Evolutionary conservation across 2,329 filamentous ascomycete species (phyloP).

Genomic region (Coniochaeta ligniaria): DNA sequence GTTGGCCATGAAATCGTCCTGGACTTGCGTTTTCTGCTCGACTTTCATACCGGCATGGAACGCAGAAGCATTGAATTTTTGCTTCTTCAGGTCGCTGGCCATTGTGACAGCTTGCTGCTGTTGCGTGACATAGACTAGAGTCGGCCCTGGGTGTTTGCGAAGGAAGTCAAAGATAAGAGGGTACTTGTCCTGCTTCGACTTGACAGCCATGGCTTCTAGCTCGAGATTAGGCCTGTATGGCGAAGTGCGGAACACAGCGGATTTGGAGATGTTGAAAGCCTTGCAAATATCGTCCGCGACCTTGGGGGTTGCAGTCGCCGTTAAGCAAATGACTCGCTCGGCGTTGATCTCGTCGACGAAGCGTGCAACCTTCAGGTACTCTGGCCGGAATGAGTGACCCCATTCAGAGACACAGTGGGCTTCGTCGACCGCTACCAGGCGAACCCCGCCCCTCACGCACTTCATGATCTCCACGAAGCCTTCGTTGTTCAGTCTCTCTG

Average conservation of each 20-base stretch:
- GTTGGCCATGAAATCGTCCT: conserved; percentile 44
- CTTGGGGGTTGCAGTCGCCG: conserved; percentile 49
- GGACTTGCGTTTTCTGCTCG: conserved; percentile 34
- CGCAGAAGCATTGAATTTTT: conserved; percentile 32
- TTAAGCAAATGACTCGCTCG: conserved; percentile 52
- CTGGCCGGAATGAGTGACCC: conserved; percentile 22
- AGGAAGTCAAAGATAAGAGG: conserved; percentile 40
- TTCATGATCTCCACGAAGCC: conserved; percentile 50
- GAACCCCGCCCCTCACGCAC: conserved; percentile 44
- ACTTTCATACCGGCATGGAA: conserved; percentile 45
- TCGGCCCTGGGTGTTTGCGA: conserved; percentile 40
- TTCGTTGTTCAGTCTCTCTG: conserved; percentile 55
- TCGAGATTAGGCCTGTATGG: conserved; percentile 52
- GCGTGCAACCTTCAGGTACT: conserved; percentile 34
- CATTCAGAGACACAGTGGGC: conserved; percentile 53
- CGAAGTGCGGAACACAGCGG: conserved; percentile 49
- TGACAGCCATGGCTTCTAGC: conserved; percentile 40
- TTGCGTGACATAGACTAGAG: conserved; percentile 54
- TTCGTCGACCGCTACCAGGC: conserved; percentile 50
- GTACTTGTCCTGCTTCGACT: conserved; percentile 35
- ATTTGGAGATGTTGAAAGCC: conserved; percentile 40
- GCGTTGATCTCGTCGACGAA: conserved; percentile 49
- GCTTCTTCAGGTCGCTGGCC: conserved; percentile 24
- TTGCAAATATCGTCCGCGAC: conserved; percentile 48
- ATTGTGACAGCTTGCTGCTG: conserved; percentile 42